These are phyloP conservation scores for Tolypocladium guangdongense DNA, from an alignment of 2,329 filamentous ascomycete genomes.

Conservation along the genomic window DNA sequence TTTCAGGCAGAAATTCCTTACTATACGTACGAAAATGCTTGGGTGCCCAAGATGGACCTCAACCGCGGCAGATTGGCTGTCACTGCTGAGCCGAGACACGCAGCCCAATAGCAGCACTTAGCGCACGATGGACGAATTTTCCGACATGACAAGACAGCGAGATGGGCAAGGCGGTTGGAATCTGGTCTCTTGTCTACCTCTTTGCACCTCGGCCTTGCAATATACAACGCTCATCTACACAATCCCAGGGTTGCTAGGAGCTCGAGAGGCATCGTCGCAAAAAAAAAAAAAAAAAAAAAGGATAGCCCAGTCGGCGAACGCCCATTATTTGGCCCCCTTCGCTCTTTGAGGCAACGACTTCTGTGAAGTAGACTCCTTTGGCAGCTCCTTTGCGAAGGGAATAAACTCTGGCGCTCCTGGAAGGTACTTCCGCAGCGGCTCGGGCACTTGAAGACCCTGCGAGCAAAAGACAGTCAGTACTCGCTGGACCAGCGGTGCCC, in stretches of 20 bases:
- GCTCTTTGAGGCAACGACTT: conserved; percentile 18
- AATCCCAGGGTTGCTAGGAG: neutral
- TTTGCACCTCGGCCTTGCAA: neutral
- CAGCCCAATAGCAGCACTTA: too few relatives aligned
- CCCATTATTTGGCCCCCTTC: conserved; percentile 18
- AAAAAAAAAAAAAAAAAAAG: too few relatives aligned
- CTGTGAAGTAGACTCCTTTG: conserved; percentile 47
- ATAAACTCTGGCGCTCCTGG: conserved; percentile 84
- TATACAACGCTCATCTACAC: neutral
- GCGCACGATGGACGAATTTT: too few relatives aligned
- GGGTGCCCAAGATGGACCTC: neutral
- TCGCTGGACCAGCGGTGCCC: neutral
- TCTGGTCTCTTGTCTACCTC: neutral
- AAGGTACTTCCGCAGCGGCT: conserved; percentile 79
- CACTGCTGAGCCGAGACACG: neutral
- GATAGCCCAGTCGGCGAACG: too few relatives aligned
- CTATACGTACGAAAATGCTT: neutral
- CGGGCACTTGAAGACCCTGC: conserved; percentile 67
- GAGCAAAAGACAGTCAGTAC: neutral
- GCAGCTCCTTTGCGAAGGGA: conserved; percentile 75
- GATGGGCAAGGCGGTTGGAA: neutral
- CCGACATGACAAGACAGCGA: neutral
- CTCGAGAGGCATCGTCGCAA: neutral
- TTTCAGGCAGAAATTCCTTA: neutral
- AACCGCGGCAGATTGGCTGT: neutral